Base-by-base conservation (phyloP, 1,284 basidiomycete genomes). In the Boletellus sp. region DNA sequence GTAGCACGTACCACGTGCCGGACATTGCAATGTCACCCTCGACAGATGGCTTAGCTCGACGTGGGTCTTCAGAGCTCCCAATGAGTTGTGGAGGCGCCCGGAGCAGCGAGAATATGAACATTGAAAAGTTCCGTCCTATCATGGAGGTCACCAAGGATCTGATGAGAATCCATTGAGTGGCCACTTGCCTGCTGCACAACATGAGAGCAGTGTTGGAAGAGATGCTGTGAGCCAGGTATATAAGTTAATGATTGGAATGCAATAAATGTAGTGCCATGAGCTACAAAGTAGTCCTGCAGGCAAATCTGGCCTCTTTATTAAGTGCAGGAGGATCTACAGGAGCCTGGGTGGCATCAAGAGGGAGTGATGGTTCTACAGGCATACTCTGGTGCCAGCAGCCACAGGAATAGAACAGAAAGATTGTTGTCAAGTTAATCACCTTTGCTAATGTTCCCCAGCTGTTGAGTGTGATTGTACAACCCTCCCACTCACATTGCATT, bases 11-110 rank as follows among this genome's bases (percentile, higher is more conserved):
- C 65, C 58, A 16, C 49, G 52, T 3, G 54, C 54, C 0, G 62
- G 68, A 50, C 65, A 67, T 28, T 36, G 40, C 12, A 70, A 26
- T 16, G 57, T 35, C 6, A 68, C 49, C 22, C 65, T 57, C n/a
- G 65, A 69, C 24, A 67, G 8, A 39, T 67, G 65, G 30, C 65
- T 67, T 19, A 70, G 57, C 32, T 70, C 64, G 2, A 70, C 47
- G 37, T 67, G 65, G 1, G 44, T 52, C 38, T 56, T 65, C 33
- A 67, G 11, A 15, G 53, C 58, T 4, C 24, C 24, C n/a, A 26
- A 36, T 3, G 68, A 60, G 13, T 12, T 36, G 22, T 67, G 65
- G 18, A 55, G 4, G 24, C 67, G 58, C 8, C 68, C 65, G 42
- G 65, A 50, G n/a, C 65, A 67, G 19, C 67, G 64, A 28, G 63